Evolutionary conservation across 768 basidiomycete genomes (phyloP).

Genomic region (Lactarius tabidus): DNA sequence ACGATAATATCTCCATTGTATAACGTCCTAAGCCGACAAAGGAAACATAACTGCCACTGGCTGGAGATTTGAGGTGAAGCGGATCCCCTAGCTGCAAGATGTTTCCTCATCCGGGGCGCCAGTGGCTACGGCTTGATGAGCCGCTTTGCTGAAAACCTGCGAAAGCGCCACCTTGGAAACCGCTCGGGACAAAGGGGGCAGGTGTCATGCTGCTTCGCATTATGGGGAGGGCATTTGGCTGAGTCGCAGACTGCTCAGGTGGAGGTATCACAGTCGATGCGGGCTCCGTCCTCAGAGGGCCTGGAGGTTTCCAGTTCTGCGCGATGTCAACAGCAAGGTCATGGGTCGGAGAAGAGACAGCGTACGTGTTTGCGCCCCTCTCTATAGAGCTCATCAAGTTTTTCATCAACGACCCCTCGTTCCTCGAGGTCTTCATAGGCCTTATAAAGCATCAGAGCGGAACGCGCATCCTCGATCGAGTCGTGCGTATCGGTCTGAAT

Average conservation of each 20-base stretch:
- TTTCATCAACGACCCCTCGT: conserved; percentile 74
- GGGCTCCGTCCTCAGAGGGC: conserved; percentile 19
- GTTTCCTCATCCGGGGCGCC: conserved; percentile 11
- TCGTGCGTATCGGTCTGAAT: conserved; percentile 96
- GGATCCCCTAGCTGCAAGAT: not conserved
- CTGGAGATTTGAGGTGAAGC: not conserved
- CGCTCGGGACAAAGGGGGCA: conserved; percentile 14
- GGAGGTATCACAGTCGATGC: conserved; percentile 8
- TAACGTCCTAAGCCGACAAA: not conserved
- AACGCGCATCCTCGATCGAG: conserved; percentile 95
- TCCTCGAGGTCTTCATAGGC: conserved; percentile 74
- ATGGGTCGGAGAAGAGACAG: conserved; percentile 15
- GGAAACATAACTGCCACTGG: not conserved
- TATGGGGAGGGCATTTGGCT: conserved; percentile 18
- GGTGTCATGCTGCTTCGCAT: conserved; percentile 21
- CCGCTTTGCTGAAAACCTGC: conserved; percentile 19
- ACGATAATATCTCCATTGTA: not conserved
- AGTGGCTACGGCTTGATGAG: conserved; percentile 16
- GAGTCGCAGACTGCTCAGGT: conserved; percentile 19
- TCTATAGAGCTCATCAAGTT: conserved; percentile 80
- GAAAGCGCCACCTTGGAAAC: conserved; percentile 19
- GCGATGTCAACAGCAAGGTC: not conserved
- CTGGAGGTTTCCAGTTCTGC: conserved; percentile 59
- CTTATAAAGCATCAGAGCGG: conserved; percentile 81
- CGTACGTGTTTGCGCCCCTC: conserved; percentile 72